phyloP scores from a whole-genome alignment of 2,329 filamentous ascomycete species.

The Penicillium sumatraense region DNA sequence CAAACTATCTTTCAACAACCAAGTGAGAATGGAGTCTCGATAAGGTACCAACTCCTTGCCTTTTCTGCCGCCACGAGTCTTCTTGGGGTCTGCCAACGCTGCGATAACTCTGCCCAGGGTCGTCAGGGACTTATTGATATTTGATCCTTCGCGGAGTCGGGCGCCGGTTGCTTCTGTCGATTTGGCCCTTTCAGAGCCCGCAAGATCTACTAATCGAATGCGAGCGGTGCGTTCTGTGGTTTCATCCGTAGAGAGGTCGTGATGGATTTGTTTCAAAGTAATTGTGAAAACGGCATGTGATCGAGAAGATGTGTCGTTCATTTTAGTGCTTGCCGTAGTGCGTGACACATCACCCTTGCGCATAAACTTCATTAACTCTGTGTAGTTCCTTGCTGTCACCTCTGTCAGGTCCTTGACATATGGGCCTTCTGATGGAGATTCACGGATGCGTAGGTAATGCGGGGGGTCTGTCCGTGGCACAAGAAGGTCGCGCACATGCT shows the following conservation, averaged over 20 bases:
- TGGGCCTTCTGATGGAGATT: conserved; percentile 91
- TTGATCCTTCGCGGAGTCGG: conserved; percentile 88
- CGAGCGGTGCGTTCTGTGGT: conserved; percentile 93
- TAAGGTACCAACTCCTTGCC: conserved; percentile 83
- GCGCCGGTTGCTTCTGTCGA: conserved; percentile 92
- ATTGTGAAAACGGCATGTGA: conserved; percentile 98
- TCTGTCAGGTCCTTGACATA: conserved; percentile 98
- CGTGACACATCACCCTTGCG: conserved; percentile 84
- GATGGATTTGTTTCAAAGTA: conserved; percentile 96
- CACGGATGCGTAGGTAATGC: conserved; percentile 94
- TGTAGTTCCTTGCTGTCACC: conserved; percentile 82
- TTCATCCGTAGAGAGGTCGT: conserved; percentile 96
- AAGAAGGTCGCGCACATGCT: conserved; percentile 93
- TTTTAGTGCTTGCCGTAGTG: conserved; percentile 92
- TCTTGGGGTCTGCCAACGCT: conserved; percentile 76
- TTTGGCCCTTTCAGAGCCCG: conserved; percentile 92
- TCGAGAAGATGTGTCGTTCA: conserved; percentile 98
- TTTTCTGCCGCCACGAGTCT: conserved; percentile 62
- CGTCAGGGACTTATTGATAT: conserved; percentile 98
- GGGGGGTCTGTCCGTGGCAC: conserved; percentile 78
- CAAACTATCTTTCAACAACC: conserved; percentile 93
- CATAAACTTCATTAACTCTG: conserved; percentile 90
- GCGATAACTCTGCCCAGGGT: conserved; percentile 95
- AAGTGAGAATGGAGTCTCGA: conserved; percentile 80
- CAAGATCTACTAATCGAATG: conserved; percentile 92